Evolutionary conservation across 805 yeast genomes (phyloP), one percentile per base, ranked within the genome.

Genomic region (Danielia reshetovae): DNA sequence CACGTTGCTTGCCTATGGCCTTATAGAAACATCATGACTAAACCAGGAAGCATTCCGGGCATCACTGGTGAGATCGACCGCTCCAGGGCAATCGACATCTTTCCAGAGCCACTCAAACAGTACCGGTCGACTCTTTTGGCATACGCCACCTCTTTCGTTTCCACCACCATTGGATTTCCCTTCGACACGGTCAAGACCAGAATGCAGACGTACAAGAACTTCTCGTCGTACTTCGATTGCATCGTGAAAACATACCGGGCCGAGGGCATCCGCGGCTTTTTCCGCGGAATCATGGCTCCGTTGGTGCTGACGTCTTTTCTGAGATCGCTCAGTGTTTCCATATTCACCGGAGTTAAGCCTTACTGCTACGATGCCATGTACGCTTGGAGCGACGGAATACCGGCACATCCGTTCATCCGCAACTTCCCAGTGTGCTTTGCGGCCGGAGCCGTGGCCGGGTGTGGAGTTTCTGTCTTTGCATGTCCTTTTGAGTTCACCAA

Each of bases 401-500:
- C 32, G 3, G 65, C 55, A 48, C 75, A 36, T 70, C 85, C 46
- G 43, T 70, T 40, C 48, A 65, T 39, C 21, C 43, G 54, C 23
- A 67, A 67, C 37, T 47, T 64, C 15, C 71, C 70, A 2, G 70
- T 65, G 5, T 62, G 70, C 40, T 67, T 77, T 34, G 27, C 65
- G 1, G 68, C 89, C 0, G 96, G 95, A 4, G 60, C 73, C 4
- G 42, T 75, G 0, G 77, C 93, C 0, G 95, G 95, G 4, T 74
- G 74, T 5, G 58, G 69, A 2, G 77, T 83, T 10, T 71, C 86
- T 3, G 23, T 71, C 5, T 75, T 79, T 55, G 84, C 88, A 3
- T 82, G 90, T 46, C 96, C 96, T 2, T 86, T 86, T 54, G 96
- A 86, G 56, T 75, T 85, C 59, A 79, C 90, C 30, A 87, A 86